These are phyloP conservation scores for Salicornia ramosissima DNA, from an alignment of 148 eudicot genomes.

Conservation along the genomic window DNA sequence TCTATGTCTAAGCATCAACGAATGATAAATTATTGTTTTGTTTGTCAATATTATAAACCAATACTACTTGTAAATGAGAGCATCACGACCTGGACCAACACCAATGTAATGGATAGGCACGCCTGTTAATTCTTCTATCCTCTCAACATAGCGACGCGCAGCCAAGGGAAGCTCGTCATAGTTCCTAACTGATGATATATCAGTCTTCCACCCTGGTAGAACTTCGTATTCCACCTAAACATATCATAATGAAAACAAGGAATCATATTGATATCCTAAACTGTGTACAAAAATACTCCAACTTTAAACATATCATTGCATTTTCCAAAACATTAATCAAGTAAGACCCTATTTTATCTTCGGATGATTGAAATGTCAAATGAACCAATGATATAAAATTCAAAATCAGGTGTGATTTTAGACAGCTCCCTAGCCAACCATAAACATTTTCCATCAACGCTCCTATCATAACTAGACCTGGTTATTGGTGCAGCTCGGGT, in stretches of 20 bases:
- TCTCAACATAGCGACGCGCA: conserved; percentile 65
- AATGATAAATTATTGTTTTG: too few species aligned
- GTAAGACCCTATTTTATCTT: neutral
- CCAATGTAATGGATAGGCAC: conserved; percentile 85
- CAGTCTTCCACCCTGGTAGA: conserved; percentile 79
- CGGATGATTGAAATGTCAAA: neutral
- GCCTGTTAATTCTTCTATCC: conserved; percentile 84
- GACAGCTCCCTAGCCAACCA: neutral
- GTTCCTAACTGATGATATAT: conserved; percentile 72
- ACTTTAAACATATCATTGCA: neutral
- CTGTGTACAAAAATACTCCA: neutral
- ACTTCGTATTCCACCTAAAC: conserved; percentile 83
- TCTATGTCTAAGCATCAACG: too few species aligned
- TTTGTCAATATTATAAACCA: too few species aligned
- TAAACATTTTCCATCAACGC: neutral
- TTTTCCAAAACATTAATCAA: neutral
- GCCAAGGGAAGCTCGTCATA: conserved; percentile 72
- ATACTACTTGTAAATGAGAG: conserved; percentile 68
- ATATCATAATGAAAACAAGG: conserved; percentile 4
- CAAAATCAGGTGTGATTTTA: neutral
- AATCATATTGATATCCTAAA: neutral
- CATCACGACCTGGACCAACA: conserved; percentile 92
- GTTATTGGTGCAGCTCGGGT: too few species aligned
- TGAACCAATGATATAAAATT: neutral
- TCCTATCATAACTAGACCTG: too few species aligned